Evolutionary conservation across 2,329 filamentous ascomycete genomes (phyloP), one percentile per base, ranked within the genome.

Genomic region (Leptographium galeiforme): DNA sequence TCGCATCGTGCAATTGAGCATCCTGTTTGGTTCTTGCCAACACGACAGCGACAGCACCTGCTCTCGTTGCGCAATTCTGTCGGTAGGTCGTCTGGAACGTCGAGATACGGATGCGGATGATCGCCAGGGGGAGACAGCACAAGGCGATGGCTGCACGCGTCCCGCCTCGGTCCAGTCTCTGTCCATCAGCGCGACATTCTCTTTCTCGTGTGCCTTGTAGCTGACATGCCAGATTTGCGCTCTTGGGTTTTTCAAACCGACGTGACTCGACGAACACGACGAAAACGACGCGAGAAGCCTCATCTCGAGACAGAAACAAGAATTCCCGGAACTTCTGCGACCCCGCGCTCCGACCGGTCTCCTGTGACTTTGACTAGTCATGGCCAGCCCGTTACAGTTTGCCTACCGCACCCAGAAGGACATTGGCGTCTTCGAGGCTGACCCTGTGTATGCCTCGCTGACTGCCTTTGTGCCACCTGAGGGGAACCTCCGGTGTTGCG

Each of bases 341-440:
- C 38, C 32, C 36, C 19, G n/a, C 44, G 33, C 38, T 36, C 62
- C 61, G 56, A 54, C 62, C 62, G 62, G 63, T 52, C 54, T 51
- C 56, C 83, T 86, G 86, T 89, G 85, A 77, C 85, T 89, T 89
- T 89, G 67, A 83, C 81, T 89, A 89, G 87, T 83, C 81, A 96
- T 95, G 89, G 87, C 88, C 70, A 84, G 78, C 77, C 83, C 87
- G 66, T 85, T 91, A 74, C 91, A 96, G 82, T 87, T 96, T 82
- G 88, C 89, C 72, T 95, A 87, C 79, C 89, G 93, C 74, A 96
- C 93, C 70, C 86, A 90, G 72, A 97, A 96, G 82, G 85, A 84
- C 70, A 90, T 98, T 75, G 90, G 90, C 65, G 77, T 97, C 71
- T 82, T 95, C 72, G 87, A 97, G 75, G 89, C 89, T 64, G 87